Percentiles rank a stretch among this genome's conserved stretches.
Conservation (phyloP, 768 basidiomycete species). For the Lyophyllum semitale region DNA sequence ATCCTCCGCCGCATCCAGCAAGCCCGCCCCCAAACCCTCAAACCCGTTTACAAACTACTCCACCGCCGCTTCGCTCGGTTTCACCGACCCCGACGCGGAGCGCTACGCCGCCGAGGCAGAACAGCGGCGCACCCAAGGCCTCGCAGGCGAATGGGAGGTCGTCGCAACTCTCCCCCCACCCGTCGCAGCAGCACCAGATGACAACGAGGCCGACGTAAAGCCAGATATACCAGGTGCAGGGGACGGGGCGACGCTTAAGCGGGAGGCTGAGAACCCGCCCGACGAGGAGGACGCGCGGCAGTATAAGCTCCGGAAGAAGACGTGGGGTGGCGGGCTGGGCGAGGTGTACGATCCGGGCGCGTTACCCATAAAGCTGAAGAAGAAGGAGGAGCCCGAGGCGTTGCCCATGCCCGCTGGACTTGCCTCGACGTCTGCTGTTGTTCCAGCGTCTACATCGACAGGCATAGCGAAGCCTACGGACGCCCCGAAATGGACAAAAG, state of each 20-base stretch:
- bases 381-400: slow-evolving; percentile 43
- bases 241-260: slow-evolving; percentile 29
- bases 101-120: slow-evolving; percentile 60
- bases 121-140: slow-evolving; percentile 61
- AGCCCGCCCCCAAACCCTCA: slow-evolving; percentile 50
- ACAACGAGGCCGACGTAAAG: slow-evolving; percentile 8
- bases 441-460: slow-evolving; percentile 6
- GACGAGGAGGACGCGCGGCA: slow-evolving; percentile 57
- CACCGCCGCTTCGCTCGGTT: slow-evolving; percentile 83
- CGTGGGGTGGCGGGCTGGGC: slow-evolving; percentile 58
- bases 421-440: not conserved
- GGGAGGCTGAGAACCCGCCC: slow-evolving; percentile 36
- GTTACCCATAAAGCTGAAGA: slow-evolving; percentile 67
- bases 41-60: slow-evolving; percentile 85
- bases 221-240: slow-evolving; percentile 14
- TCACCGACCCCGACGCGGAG: slow-evolving; percentile 75
- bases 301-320: slow-evolving; percentile 74
- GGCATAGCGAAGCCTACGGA: slow-evolving; percentile 13
- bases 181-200: slow-evolving; percentile 18
- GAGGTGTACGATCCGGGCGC: slow-evolving; percentile 82
- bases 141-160: slow-evolving; percentile 78
- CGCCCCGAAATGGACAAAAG: slow-evolving; percentile 35
- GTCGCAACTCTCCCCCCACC: slow-evolving; percentile 39
- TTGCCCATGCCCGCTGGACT: slow-evolving; percentile 1
- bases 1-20: slow-evolving; percentile 38